Evolutionary conservation across 768 basidiomycete species (phyloP).

Genomic region (Pisolithus orientalis): DNA sequence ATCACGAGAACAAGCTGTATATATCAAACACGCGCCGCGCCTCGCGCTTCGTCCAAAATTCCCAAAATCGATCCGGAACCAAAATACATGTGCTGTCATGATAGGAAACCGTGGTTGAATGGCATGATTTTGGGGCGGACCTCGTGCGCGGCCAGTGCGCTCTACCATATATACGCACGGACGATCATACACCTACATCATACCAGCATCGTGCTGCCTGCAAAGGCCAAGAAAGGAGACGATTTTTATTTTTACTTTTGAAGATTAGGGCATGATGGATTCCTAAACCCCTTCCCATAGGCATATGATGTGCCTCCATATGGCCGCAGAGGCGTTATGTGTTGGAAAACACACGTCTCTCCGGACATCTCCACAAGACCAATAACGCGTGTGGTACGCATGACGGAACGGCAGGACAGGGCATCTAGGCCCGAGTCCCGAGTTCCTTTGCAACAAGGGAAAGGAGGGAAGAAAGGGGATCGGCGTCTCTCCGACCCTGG

Average conservation of each 20-base stretch:
- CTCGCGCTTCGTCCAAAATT: not conserved
- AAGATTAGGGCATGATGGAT: no score
- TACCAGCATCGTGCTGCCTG: not conserved
- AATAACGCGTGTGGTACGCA: not conserved
- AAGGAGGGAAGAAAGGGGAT: not conserved
- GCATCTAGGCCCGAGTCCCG: not conserved
- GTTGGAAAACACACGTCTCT: not conserved
- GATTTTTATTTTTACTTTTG: no score
- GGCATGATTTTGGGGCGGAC: not conserved
- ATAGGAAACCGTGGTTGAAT: not conserved
- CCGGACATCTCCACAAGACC: not conserved
- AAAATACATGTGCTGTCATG: not conserved
- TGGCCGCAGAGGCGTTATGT: not conserved
- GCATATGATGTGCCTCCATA: not conserved
- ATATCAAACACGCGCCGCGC: not conserved
- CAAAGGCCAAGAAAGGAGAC: no score
- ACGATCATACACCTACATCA: not conserved
- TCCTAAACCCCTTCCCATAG: not conserved
- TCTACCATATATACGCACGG: not conserved
- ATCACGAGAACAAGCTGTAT: not conserved
- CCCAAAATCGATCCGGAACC: not conserved
- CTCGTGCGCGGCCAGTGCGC: not conserved
- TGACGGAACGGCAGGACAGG: not conserved
- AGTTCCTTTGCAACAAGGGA: not conserved
- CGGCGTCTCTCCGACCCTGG: not conserved